Percentiles rank a stretch among this genome's conserved stretches.
Conservation (phyloP, 2,329 filamentous ascomycete genomes). For the Colletotrichum simmondsii region DNA sequence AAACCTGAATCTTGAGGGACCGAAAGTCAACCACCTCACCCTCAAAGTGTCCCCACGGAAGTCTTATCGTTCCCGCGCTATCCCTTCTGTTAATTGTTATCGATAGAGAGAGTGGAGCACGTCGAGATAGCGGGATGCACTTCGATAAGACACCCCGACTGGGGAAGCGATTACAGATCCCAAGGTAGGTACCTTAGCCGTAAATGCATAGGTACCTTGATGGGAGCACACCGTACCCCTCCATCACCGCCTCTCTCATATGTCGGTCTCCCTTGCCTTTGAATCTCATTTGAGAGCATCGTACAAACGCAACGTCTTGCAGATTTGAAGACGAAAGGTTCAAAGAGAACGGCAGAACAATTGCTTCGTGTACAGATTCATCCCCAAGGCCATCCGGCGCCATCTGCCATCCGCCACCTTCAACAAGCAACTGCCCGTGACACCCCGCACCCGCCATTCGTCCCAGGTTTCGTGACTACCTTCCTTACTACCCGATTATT, state of each 20-base stretch:
- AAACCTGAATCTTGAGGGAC: neutral
- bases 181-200: neutral
- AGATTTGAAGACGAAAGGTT: neutral
- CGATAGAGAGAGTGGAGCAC: slow-evolving; percentile 1
- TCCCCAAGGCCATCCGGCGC: slow-evolving; percentile 1
- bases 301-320: neutral
- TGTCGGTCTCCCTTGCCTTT: neutral
- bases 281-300: neutral
- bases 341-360: neutral
- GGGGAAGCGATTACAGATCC: slow-evolving; percentile 1
- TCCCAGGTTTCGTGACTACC: slow-evolving; percentile 14
- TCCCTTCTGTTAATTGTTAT: neutral
- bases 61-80: neutral
- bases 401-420: neutral
- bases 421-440: neutral
- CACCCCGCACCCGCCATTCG: slow-evolving; percentile 17
- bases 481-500: neutral
- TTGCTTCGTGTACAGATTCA: neutral
- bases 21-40: neutral
- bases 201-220: neutral
- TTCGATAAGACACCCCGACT: slow-evolving; percentile 24
- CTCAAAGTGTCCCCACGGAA: neutral
- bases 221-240: neutral
- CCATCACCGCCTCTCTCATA: neutral
- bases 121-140: slow-evolving; percentile 18